Evolutionary conservation across 495 filamentous ascomycete genomes (phyloP), one percentile per base, ranked within the genome.

Genomic region (Viridothelium virens): DNA sequence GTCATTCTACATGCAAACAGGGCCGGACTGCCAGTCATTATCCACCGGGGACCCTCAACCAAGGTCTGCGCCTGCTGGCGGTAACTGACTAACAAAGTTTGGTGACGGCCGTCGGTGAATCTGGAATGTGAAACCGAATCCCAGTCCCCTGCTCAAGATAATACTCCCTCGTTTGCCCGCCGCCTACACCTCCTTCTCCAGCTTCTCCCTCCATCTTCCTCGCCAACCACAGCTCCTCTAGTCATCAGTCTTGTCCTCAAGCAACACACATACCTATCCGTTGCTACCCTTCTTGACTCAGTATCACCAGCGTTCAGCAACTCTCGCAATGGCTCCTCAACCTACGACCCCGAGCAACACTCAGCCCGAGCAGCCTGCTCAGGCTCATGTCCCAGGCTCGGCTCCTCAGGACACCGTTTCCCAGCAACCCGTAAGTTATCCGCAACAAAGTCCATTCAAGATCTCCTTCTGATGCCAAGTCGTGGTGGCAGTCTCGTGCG

Each of bases 311-410:
- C 9, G 14, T 16, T 53, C 48, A 14, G 11, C n/a, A n/a, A 53
- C 18, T 25, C n/a, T 25, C n/a, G 18, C 48, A 11, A 53, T 53
- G 48, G 48, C 48, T 53, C 10, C n/a, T 53, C 10, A 53, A 53
- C 11, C 11, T 25, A 16, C 48, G 5, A 53, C 11, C n/a, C 48
- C 11, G 16, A n/a, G n/a, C 12, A 53, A 18, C 48, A 25, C 12
- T 53, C 48, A 53, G 48, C 48, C 48, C 9, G 48, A 53, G 18
- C 48, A 53, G 48, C 48, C 48, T 53, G 48, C 48, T 53, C 48
- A 53, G 16, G 48, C n/a, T n/a, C 48, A 53, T n/a, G 10, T 53
- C 48, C 9, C 48, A 18, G 16, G 48, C 48, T 14, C 48, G 5
- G 16, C 48, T 5, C 48, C 48, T 53, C 48, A 53, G 48, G 16